Conservation (phyloP, 106 monocot genomes). For the Allium fistulosum region DNA sequence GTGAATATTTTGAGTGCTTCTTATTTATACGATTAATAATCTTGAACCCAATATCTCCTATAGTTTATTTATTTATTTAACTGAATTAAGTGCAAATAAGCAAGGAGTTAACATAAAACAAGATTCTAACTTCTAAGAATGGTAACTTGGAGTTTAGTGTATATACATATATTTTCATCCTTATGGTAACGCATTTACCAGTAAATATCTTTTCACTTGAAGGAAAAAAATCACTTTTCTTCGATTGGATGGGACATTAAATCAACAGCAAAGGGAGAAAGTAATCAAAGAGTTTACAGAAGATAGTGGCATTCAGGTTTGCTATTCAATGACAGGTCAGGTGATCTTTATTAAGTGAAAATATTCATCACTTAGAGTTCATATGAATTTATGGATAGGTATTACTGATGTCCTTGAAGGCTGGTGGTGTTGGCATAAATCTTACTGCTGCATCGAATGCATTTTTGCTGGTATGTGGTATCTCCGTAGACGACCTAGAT, state of each 20-base stretch:
- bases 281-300: slow-evolving; percentile 74
- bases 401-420: slow-evolving; percentile 84
- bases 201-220: slow-evolving; percentile 6
- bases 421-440: slow-evolving; percentile 97
- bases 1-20: too few relatives aligned
- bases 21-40: too few relatives aligned
- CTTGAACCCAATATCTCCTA: too few relatives aligned
- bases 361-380: neutral
- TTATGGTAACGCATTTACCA: too few relatives aligned
- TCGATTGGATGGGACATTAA: slow-evolving; percentile 92
- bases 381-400: slow-evolving; percentile 32
- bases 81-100: too few relatives aligned
- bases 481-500: neutral
- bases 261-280: slow-evolving; percentile 78
- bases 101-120: too few relatives aligned
- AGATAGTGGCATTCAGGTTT: slow-evolving; percentile 57
- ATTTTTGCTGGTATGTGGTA: slow-evolving; percentile 70
- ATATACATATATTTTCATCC: too few relatives aligned
- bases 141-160: too few relatives aligned
- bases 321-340: slow-evolving; percentile 1
- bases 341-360: too few relatives aligned
- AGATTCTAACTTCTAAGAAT: too few relatives aligned
- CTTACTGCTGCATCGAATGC: slow-evolving; percentile 96
- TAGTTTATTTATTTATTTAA: too few relatives aligned
- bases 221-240: slow-evolving; percentile 60